Evolutionary conservation across 2,329 filamentous ascomycete genomes (phyloP).

Genomic region (Trichoderma sp.): DNA sequence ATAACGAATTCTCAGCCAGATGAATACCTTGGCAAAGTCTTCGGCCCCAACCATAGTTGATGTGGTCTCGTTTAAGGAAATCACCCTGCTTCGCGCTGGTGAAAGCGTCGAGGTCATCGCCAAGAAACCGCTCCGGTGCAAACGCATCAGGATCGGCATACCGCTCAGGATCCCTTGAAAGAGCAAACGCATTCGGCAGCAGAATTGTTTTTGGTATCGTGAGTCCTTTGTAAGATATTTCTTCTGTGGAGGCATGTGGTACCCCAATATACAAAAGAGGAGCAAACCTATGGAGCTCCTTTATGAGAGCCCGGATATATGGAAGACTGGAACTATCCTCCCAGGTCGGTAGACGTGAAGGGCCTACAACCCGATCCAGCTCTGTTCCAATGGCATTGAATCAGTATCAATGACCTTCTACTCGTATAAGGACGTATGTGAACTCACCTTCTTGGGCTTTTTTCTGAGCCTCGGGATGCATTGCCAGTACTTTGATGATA

Average conservation of each 20-base stretch:
- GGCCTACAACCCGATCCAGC: constrained; percentile 43
- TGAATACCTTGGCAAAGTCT: constrained; percentile 58
- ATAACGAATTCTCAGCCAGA: constrained; percentile 48
- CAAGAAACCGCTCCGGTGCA: constrained; percentile 23
- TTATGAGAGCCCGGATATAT: constrained; percentile 36
- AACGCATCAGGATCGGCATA: constrained; percentile 9
- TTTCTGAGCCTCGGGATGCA: background rate
- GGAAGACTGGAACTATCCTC: constrained; percentile 43
- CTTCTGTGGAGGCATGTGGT: background rate
- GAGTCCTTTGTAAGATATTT: background rate
- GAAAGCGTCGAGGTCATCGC: constrained; percentile 28
- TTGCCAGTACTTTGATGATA: constrained; percentile 3
- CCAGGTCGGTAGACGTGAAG: constrained; percentile 41
- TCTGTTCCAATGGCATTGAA: constrained; percentile 27
- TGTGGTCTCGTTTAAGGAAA: constrained; percentile 47
- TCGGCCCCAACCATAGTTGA: constrained; percentile 54
- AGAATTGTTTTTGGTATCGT: constrained; percentile 3
- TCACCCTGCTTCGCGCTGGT: constrained; percentile 33
- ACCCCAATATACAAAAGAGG: background rate
- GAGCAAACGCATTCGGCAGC: background rate
- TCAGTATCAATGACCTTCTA: background rate
- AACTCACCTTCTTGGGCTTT: background rate
- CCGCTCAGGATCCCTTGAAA: background rate
- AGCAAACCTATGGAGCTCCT: constrained; percentile 25
- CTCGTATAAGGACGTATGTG: too few species aligned